Percentiles rank a stretch among this genome's conserved stretches.
Evolutionary conservation across 495 filamentous ascomycete genomes (phyloP).

Genomic region (Symbiotaphrina buchneri): DNA sequence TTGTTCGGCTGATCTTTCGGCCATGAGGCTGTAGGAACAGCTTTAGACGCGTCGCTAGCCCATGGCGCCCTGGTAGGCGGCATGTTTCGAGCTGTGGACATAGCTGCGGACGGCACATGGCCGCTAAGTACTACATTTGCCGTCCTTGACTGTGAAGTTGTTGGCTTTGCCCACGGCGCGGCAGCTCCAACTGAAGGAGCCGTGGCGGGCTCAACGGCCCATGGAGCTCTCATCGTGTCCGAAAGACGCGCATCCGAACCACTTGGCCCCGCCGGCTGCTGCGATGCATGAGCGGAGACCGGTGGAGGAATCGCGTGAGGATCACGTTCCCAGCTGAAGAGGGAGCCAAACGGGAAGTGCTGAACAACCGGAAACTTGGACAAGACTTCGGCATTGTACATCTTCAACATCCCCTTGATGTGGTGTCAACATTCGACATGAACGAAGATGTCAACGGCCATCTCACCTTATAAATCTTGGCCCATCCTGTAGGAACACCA

Average conservation of each 20-base stretch:
- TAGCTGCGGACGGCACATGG: too few relatives aligned
- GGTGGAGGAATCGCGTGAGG: conserved; percentile 27
- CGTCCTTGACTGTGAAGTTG: too few relatives aligned
- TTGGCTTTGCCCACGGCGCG: conserved; percentile 20
- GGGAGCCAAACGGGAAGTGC: conserved; percentile 50
- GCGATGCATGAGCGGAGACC: conserved; percentile 30
- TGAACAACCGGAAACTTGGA: conserved; percentile 52
- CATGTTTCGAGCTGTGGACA: too few relatives aligned
- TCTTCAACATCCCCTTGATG: conserved; percentile 45
- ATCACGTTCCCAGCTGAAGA: conserved; percentile 67
- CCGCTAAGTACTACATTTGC: too few relatives aligned
- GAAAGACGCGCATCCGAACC: too few relatives aligned
- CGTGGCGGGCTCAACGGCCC: conserved; percentile 15
- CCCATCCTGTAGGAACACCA: conserved; percentile 78
- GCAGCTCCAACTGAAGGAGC: conserved; percentile 13
- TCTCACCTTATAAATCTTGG: conserved; percentile 84
- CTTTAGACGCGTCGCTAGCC: too few relatives aligned
- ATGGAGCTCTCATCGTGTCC: conserved; percentile 19
- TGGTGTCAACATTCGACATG: conserved; percentile 5
- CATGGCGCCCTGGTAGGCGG: too few relatives aligned
- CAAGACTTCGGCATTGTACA: conserved; percentile 48
- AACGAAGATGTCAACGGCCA: not conserved
- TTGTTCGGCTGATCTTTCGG: too few relatives aligned
- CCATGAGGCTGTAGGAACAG: too few relatives aligned
- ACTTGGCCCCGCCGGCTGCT: conserved; percentile 22